Evolutionary conservation across 805 yeast genomes (phyloP).

Genomic region (Groenewaldozyma tartarivorans): DNA sequence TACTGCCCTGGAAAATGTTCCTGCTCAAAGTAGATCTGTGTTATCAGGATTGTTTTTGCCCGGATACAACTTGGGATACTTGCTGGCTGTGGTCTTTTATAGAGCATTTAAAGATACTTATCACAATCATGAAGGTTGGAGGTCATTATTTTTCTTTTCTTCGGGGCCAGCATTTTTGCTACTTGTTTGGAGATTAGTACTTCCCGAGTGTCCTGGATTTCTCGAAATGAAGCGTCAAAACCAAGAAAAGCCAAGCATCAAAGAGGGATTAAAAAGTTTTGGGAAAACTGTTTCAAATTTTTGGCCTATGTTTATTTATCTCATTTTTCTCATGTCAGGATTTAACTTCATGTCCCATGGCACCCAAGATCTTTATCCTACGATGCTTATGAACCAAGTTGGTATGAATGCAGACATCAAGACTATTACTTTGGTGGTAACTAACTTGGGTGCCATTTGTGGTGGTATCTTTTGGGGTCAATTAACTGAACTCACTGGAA

Average conservation of each 20-base stretch:
- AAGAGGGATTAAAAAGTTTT: constrained; percentile 10
- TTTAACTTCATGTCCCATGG: constrained; percentile 67
- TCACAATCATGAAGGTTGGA: constrained; percentile 53
- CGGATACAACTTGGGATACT: constrained; percentile 68
- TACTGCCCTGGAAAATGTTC: constrained; percentile 56
- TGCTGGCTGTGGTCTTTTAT: constrained; percentile 51
- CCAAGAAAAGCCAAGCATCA: constrained; percentile 2
- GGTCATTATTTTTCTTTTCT: constrained; percentile 61
- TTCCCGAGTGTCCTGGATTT: constrained; percentile 52
- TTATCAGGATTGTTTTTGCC: constrained; percentile 66
- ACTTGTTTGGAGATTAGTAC: constrained; percentile 44
- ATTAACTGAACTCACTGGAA: constrained; percentile 46
- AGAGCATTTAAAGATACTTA: constrained; percentile 45
- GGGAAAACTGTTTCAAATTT: constrained; percentile 31
- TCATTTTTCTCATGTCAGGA: constrained; percentile 53
- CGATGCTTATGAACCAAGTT: constrained; percentile 46
- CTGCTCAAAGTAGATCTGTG: constrained; percentile 47
- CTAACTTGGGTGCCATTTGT: constrained; percentile 54
- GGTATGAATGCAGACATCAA: constrained; percentile 34
- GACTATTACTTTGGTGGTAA: constrained; percentile 51
- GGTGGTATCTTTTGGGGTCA: constrained; percentile 58
- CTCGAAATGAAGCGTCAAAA: constrained; percentile 20
- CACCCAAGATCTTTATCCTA: constrained; percentile 63
- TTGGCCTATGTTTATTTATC: constrained; percentile 52
- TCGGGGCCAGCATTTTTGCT: constrained; percentile 55